phyloP scores from a whole-genome alignment of 805 yeast genomes.

The Alloascoidea africana region DNA sequence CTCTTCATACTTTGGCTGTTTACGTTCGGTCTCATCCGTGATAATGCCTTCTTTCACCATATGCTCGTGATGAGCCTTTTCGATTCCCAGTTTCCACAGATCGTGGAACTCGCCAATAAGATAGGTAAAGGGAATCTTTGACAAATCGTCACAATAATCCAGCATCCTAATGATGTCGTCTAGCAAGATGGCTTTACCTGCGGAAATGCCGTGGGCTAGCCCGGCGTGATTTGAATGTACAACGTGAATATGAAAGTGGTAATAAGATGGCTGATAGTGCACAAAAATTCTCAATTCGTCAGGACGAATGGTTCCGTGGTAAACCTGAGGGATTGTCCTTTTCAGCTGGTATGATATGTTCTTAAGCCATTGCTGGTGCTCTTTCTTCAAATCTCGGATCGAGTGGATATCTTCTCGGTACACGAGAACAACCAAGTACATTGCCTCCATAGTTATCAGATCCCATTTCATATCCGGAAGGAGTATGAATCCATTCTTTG shows the following conservation, averaged over 20 bases:
- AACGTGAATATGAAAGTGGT: constrained; percentile 88
- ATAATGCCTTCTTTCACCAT: constrained; percentile 2
- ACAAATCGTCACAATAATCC: constrained; percentile 38
- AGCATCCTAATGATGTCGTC: constrained; percentile 74
- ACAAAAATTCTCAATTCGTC: constrained; percentile 64
- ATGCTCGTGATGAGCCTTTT: not conserved
- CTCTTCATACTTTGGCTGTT: constrained; percentile 1
- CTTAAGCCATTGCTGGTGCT: constrained; percentile 45
- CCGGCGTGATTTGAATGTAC: constrained; percentile 63
- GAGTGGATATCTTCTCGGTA: constrained; percentile 53
- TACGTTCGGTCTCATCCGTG: not conserved
- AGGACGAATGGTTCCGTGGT: constrained; percentile 23
- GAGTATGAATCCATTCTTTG: constrained; percentile 45
- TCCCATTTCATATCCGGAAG: constrained; percentile 98
- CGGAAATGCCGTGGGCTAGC: constrained; percentile 46
- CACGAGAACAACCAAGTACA: constrained; percentile 70
- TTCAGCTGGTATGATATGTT: constrained; percentile 29
- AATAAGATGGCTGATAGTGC: constrained; percentile 90
- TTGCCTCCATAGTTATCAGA: constrained; percentile 44
- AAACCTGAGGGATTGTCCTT: constrained; percentile 30
- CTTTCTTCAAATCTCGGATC: constrained; percentile 52
- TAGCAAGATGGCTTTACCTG: constrained; percentile 70
- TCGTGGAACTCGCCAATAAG: constrained; percentile 64
- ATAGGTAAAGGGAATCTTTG: constrained; percentile 43
- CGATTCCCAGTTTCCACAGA: constrained; percentile 33